phyloP scores from a whole-genome alignment of 495 filamentous ascomycete genomes.

The Articulospora tetracladia region DNA sequence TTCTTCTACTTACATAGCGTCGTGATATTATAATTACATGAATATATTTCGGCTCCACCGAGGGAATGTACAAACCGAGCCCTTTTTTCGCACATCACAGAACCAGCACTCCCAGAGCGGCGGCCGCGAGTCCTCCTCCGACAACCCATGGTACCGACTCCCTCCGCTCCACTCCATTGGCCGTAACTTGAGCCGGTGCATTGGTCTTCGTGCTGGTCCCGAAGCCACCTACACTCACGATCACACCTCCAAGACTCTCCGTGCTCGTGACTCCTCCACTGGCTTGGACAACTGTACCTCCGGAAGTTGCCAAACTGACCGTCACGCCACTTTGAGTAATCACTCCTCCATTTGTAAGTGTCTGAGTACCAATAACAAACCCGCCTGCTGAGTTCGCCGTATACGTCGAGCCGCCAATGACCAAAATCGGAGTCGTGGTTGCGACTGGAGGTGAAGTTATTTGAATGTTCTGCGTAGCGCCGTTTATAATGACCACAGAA shows the following conservation, averaged over 20 bases:
- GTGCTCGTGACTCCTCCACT: neutral
- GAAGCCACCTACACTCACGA: neutral
- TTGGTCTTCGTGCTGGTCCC: neutral
- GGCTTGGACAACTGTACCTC: neutral
- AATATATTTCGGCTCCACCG: too few species aligned
- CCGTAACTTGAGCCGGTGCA: neutral
- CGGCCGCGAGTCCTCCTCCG: neutral
- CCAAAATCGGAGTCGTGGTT: neutral
- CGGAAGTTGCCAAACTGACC: neutral
- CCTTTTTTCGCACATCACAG: too few species aligned
- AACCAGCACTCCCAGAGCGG: neutral
- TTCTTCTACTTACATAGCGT: neutral
- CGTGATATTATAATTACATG: too few species aligned
- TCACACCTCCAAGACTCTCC: constrained; percentile 1
- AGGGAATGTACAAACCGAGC: too few species aligned
- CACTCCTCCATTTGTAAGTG: constrained; percentile 2
- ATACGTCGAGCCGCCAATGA: constrained; percentile 1
- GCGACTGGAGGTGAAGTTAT: neutral
- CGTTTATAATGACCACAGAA: neutral
- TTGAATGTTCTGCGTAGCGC: neutral
- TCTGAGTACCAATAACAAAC: constrained; percentile 3
- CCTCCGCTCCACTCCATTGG: neutral
- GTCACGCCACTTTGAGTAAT: constrained; percentile 2
- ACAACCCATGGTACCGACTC: neutral
- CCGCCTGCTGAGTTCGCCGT: neutral